phyloP scores from a whole-genome alignment of 73 alveolate species.

The Breviolum minutum region DNA sequence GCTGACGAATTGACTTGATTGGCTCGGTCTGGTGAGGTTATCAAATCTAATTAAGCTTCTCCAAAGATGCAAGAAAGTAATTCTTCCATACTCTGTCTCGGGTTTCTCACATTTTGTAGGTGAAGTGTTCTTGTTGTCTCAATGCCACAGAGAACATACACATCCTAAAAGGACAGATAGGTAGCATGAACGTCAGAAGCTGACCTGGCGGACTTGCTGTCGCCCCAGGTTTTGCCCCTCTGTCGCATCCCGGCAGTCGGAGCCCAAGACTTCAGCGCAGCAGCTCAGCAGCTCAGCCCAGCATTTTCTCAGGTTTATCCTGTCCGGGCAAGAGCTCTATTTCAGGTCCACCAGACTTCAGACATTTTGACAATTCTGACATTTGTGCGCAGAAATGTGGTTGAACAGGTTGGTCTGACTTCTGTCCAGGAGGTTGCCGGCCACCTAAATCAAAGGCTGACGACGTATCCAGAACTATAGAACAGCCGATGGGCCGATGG shows the following conservation, averaged over 20 bases:
- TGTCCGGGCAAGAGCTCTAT: conserved; percentile 59
- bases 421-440: conserved; percentile 62
- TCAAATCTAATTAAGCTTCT: neutral
- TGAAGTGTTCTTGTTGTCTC: too few relatives aligned
- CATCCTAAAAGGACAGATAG: too few relatives aligned
- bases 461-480: too few relatives aligned
- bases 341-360: conserved; percentile 3
- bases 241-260: conserved; percentile 69
- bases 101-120: too few relatives aligned
- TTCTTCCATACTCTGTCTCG: too few relatives aligned
- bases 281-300: too few relatives aligned
- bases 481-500: too few relatives aligned
- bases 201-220: too few relatives aligned
- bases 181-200: too few relatives aligned
- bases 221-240: conserved; percentile 52
- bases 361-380: neutral
- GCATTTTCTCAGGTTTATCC: conserved; percentile 17
- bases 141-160: too few relatives aligned
- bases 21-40: neutral
- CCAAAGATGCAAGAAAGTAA: too few relatives aligned
- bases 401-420: conserved; percentile 59
- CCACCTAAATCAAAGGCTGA: neutral
- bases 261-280: neutral
- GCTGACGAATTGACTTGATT: too few relatives aligned
- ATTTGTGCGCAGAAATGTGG: neutral